These are phyloP conservation scores for Aegilops bicornis DNA, from an alignment of 176 grass and related monocot genomes.

Conservation along the genomic window DNA sequence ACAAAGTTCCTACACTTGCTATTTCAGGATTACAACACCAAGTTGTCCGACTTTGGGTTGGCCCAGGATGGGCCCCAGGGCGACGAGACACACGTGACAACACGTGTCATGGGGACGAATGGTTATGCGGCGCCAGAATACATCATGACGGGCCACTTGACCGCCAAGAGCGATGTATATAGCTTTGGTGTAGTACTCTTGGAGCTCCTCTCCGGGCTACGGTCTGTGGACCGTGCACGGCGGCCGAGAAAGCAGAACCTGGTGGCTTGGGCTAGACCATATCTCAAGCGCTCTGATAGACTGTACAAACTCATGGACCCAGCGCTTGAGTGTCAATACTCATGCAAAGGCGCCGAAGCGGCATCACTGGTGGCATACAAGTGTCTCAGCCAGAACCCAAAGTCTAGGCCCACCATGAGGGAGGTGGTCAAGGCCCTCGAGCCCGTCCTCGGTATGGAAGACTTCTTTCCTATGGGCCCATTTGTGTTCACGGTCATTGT, in stretches of 20 bases:
- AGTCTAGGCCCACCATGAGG: constrained; percentile 71
- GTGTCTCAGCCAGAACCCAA: constrained; percentile 73
- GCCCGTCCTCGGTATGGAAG: constrained; percentile 56
- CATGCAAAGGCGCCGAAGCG: constrained; percentile 55
- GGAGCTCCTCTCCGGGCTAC: constrained; percentile 59
- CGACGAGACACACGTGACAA: constrained; percentile 76
- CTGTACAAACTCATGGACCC: constrained; percentile 64
- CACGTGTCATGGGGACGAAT: constrained; percentile 80
- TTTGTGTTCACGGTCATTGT: constrained; percentile 68
- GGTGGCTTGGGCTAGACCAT: constrained; percentile 68
- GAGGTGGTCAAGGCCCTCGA: constrained; percentile 73
- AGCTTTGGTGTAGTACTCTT: constrained; percentile 72
- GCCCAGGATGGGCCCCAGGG: constrained; percentile 84
- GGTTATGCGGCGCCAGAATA: constrained; percentile 88
- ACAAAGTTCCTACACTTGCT: neutral
- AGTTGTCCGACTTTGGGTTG: constrained; percentile 88
- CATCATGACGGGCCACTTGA: constrained; percentile 82
- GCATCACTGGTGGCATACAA: constrained; percentile 74
- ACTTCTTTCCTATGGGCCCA: constrained; percentile 47
- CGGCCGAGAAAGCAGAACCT: constrained; percentile 55
- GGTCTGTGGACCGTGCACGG: constrained; percentile 43
- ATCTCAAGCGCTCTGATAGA: constrained; percentile 46
- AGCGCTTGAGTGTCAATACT: constrained; percentile 65
- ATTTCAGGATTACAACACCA: constrained; percentile 73
- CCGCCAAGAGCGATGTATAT: constrained; percentile 77